Evolutionary conservation across 2,329 filamentous ascomycete genomes (phyloP).

Genomic region (Colletotrichum sp.): DNA sequence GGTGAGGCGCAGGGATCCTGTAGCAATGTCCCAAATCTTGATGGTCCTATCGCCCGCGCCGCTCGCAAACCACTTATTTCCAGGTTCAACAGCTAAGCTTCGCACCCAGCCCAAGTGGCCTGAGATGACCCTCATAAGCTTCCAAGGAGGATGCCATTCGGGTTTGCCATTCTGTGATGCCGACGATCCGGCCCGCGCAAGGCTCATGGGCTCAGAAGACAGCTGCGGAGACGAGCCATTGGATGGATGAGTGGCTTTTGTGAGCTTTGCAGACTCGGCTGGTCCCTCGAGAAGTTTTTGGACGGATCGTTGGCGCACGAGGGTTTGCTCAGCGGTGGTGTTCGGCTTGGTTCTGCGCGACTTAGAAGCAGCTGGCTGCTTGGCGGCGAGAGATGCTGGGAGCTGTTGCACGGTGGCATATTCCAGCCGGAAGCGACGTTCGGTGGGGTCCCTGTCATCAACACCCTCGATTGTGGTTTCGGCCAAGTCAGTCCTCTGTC

Average conservation of each 20-base stretch:
- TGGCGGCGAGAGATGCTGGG: slow-evolving; percentile 78
- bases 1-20: slow-evolving; percentile 82
- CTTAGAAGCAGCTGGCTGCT: slow-evolving; percentile 64
- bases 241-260: neutral
- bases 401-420: slow-evolving; percentile 81
- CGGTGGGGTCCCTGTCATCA: slow-evolving; percentile 22
- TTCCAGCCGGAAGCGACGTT: slow-evolving; percentile 69
- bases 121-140: slow-evolving; percentile 96
- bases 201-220: slow-evolving; percentile 32
- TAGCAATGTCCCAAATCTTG: slow-evolving; percentile 97
- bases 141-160: slow-evolving; percentile 98
- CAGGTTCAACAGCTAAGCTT: slow-evolving; percentile 87
- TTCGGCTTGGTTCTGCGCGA: slow-evolving; percentile 33
- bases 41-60: slow-evolving; percentile 96
- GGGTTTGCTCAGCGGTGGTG: slow-evolving; percentile 49
- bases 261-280: neutral
- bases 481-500: slow-evolving; percentile 32
- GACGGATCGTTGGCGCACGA: slow-evolving; percentile 41
- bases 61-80: slow-evolving; percentile 97
- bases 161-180: slow-evolving; percentile 65
- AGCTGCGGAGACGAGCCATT: neutral
- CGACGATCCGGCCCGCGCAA: slow-evolving; percentile 26
- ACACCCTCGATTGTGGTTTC: neutral
- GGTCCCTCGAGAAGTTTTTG: slow-evolving; percentile 42
- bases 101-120: slow-evolving; percentile 97